phyloP scores from a whole-genome alignment of 257 asterid species.

The Avicennia marina region DNA sequence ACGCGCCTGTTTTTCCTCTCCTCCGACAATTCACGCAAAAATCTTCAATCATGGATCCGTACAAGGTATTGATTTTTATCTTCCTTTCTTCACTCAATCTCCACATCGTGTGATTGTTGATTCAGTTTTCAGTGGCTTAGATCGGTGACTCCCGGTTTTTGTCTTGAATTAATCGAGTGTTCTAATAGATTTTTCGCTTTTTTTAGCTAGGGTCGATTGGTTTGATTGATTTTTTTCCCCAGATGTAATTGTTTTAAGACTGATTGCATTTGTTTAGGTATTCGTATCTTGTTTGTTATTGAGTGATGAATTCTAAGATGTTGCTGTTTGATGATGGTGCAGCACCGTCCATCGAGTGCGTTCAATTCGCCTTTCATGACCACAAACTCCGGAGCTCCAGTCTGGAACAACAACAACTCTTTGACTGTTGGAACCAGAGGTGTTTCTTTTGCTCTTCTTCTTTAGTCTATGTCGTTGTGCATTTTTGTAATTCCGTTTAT shows the following conservation, averaged over 20 bases:
- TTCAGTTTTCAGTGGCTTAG: neutral
- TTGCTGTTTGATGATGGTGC: too few species aligned
- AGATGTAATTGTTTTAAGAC: too few species aligned
- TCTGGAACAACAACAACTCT: slow-evolving; percentile 79
- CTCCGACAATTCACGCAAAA: too few species aligned
- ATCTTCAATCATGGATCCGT: too few species aligned
- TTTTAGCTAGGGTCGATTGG: too few species aligned
- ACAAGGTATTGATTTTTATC: slow-evolving; percentile 40
- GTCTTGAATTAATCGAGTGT: neutral
- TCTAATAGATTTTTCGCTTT: neutral
- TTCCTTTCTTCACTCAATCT: neutral
- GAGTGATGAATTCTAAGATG: too few species aligned
- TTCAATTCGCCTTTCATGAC: slow-evolving; percentile 72
- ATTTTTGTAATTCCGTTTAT: neutral
- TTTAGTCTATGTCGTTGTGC: neutral
- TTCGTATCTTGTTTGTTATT: too few species aligned
- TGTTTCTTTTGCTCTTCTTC: slow-evolving; percentile 5
- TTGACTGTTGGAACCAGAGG: slow-evolving; percentile 89
- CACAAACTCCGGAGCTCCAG: slow-evolving; percentile 87
- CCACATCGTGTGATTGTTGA: neutral
- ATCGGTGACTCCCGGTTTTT: neutral
- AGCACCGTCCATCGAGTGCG: slow-evolving; percentile 88
- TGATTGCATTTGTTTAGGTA: too few species aligned
- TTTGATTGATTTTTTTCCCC: too few species aligned
- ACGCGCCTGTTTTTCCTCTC: too few species aligned